phyloP scores from a whole-genome alignment of 1,139 yeast species.

The Kluyveromyces sp. region DNA sequence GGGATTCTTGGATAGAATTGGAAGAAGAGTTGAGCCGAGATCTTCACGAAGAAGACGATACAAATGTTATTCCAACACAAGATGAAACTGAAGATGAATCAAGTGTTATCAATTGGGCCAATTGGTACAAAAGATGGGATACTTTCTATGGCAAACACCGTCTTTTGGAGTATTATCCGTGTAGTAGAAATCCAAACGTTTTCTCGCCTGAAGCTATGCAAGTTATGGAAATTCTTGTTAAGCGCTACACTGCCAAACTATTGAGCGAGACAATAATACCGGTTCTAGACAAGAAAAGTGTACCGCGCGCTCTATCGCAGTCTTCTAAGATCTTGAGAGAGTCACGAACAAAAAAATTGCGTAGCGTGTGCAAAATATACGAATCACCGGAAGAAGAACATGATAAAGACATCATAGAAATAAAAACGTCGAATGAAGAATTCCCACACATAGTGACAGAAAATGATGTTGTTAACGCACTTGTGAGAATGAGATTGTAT shows the following conservation, averaged over 20 bases:
- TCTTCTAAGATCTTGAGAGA: not conserved
- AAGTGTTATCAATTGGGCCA: slow-evolving; percentile 12
- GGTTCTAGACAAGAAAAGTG: slow-evolving; percentile 14
- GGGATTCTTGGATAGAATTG: slow-evolving; percentile 19
- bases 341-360: slow-evolving; percentile 1
- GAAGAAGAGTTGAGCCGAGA: slow-evolving; percentile 21
- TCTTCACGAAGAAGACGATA: slow-evolving; percentile 3
- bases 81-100: not conserved
- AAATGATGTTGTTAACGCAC: slow-evolving; percentile 16
- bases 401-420: slow-evolving; percentile 1
- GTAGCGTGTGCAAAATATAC: not conserved
- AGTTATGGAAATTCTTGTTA: slow-evolving; percentile 10
- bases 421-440: slow-evolving; percentile 5
- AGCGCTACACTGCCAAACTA: slow-evolving; percentile 15
- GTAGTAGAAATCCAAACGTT: slow-evolving; percentile 11
- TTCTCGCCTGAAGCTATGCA: slow-evolving; percentile 11
- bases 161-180: slow-evolving; percentile 16
- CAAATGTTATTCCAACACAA: slow-evolving; percentile 7
- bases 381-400: not conserved
- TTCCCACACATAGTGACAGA: slow-evolving; percentile 19
- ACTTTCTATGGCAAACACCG: slow-evolving; percentile 19
- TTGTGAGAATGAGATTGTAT: slow-evolving; percentile 13
- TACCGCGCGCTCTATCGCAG: slow-evolving; percentile 7
- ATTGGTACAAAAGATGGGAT: slow-evolving; percentile 26
- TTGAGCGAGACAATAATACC: slow-evolving; percentile 18